Evolutionary conservation across 2,329 filamentous ascomycete genomes (phyloP), one percentile per base, ranked within the genome.

Genomic region (Monosporascus sp.): DNA sequence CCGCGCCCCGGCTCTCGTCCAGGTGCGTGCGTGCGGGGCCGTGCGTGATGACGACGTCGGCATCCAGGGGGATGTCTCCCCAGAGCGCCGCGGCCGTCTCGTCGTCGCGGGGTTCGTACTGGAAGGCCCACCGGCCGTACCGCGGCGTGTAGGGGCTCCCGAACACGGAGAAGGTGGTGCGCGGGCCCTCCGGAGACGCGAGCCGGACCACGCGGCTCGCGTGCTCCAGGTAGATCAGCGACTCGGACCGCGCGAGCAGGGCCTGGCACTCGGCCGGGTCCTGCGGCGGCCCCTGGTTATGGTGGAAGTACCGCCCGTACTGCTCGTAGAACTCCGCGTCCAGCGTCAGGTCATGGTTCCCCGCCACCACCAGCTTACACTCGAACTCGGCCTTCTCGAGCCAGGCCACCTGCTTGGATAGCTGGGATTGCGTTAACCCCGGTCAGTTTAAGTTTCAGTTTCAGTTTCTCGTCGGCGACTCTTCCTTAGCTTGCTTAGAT

Each of bases 321-420:
- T 78, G 66, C 8, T 69, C 60, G 64, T 83, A 86, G 65, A 88
- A 89, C 3, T 73, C 65, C n/a, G 72, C 60, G 62, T 90, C 87
- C 6, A 91, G 77, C 0, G 85, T 87, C 48, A 88, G 74, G 63
- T 91, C 88, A 68, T 91, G 88, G 64, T 91, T 92, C 27, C 88
- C 86, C 57, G 85, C 86, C 58, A 90, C 70, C 39, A 90, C 78
- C 57, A 90, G 81, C 65, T 89, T 90, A 61, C 77, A 77, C 61
- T 89, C 83, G 57, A 88, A 90, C 48, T 83, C 76, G 3, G 84
- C 77, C 50, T 77, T 78, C 58, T 88, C 82, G 7, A 91, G 73
- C 87, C 88, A 92, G 20, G 75, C 70, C 0, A 88, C 74, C 0
- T 81, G 78, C 61, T 79, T 85, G 48, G 79, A 76, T 18, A 90